These are phyloP conservation scores for Violaceomyces palustris DNA, from an alignment of 1,284 basidiomycete genomes.

Conservation along the genomic window DNA sequence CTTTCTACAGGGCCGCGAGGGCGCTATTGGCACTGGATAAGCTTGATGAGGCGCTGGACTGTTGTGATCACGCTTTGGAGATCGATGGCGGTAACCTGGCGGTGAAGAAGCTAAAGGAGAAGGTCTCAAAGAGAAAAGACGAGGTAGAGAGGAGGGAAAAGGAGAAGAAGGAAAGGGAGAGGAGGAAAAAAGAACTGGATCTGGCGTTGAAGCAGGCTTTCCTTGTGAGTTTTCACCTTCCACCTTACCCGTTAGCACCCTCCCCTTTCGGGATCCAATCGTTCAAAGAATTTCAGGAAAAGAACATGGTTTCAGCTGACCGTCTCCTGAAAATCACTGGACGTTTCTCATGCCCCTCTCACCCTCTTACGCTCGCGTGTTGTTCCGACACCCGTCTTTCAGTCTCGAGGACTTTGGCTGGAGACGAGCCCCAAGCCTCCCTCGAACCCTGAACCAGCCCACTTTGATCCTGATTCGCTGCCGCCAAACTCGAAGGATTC, in stretches of 20 bases:
- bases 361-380: too few relatives aligned
- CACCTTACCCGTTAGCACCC: too few relatives aligned
- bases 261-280: too few relatives aligned
- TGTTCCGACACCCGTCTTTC: too few relatives aligned
- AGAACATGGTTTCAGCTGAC: too few relatives aligned
- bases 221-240: too few relatives aligned
- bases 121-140: slow-evolving; percentile 49
- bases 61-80: slow-evolving; percentile 24
- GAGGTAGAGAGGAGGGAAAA: slow-evolving; percentile 53
- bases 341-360: too few relatives aligned
- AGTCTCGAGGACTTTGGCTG: slow-evolving; percentile 47
- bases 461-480: slow-evolving; percentile 56
- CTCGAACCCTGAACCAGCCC: slow-evolving; percentile 58
- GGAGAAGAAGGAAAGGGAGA: slow-evolving; percentile 57
- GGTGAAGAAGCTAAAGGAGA: slow-evolving; percentile 21
- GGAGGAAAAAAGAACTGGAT: slow-evolving; percentile 58
- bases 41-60: slow-evolving; percentile 32
- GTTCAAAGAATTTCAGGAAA: too few relatives aligned
- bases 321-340: too few relatives aligned
- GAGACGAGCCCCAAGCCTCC: slow-evolving; percentile 54
- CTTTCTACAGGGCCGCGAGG: slow-evolving; percentile 42
- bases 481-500: slow-evolving; percentile 26
- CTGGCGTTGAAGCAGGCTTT: slow-evolving; percentile 60
- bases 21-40: slow-evolving; percentile 38
- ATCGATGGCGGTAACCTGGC: slow-evolving; percentile 20